Evolutionary conservation across 2,329 filamentous ascomycete species (phyloP).

Genomic region (Epichloe sylvatica): DNA sequence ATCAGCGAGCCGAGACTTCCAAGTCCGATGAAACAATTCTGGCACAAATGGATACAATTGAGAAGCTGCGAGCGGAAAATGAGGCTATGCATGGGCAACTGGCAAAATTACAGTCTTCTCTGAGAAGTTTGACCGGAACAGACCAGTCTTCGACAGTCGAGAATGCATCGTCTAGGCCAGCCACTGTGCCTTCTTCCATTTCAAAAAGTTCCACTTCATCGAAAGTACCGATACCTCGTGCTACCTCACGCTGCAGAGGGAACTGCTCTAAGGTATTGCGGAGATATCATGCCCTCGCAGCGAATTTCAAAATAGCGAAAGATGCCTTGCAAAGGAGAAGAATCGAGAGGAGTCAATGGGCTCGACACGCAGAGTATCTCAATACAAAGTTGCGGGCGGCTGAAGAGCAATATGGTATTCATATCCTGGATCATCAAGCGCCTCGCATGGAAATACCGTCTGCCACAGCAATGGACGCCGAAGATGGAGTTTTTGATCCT

Average conservation of each 20-base stretch:
- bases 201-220: not conserved
- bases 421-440: slow-evolving; percentile 13
- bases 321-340: slow-evolving; percentile 26
- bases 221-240: slow-evolving; percentile 9
- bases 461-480: slow-evolving; percentile 2
- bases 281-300: slow-evolving; percentile 27
- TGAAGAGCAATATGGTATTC: slow-evolving; percentile 23
- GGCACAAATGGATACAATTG: slow-evolving; percentile 12
- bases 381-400: slow-evolving; percentile 29
- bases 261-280: slow-evolving; percentile 22
- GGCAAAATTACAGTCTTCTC: not conserved
- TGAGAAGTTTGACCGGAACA: not conserved
- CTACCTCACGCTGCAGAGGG: slow-evolving; percentile 13
- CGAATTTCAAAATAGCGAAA: slow-evolving; percentile 27
- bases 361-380: slow-evolving; percentile 28
- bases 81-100: slow-evolving; percentile 25
- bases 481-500: not conserved
- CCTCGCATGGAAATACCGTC: slow-evolving; percentile 2
- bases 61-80: slow-evolving; percentile 29
- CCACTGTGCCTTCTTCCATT: not conserved
- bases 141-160: not conserved
- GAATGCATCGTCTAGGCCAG: not conserved
- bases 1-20: not conserved
- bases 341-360: slow-evolving; percentile 31
- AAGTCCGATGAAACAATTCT: not conserved